Conservation (phyloP, 2,329 filamentous ascomycete species). For the Verruconis gallopava region DNA sequence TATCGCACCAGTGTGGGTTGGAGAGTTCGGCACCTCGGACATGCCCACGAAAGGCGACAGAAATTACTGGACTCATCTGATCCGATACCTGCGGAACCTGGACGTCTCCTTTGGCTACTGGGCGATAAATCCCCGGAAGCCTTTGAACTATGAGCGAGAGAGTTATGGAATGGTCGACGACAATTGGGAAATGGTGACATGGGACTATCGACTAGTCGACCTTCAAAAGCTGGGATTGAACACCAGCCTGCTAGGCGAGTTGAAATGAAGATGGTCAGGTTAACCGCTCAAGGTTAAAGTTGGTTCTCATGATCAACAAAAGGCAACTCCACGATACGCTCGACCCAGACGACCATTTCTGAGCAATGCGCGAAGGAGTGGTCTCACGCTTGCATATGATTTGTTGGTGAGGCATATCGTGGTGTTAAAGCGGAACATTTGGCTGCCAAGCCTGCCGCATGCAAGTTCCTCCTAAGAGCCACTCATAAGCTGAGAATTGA, state of each 20-base stretch:
- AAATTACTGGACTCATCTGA: constrained; percentile 53
- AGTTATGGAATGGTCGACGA: constrained; percentile 49
- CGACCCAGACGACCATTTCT: too few species aligned
- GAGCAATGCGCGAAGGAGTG: too few species aligned
- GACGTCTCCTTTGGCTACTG: constrained; percentile 54
- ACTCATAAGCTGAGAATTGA: too few species aligned
- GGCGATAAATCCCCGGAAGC: constrained; percentile 56
- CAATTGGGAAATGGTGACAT: constrained; percentile 41
- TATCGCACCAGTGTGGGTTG: constrained; percentile 53
- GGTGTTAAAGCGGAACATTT: too few species aligned
- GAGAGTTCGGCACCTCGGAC: constrained; percentile 50
- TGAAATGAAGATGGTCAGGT: too few species aligned
- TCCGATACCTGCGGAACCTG: constrained; percentile 43
- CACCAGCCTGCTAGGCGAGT: not conserved
- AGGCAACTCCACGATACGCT: too few species aligned
- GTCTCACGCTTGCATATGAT: too few species aligned
- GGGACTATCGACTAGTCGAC: not conserved
- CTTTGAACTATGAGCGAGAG: constrained; percentile 43
- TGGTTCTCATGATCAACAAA: too few species aligned
- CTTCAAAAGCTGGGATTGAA: not conserved
- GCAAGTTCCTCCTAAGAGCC: too few species aligned
- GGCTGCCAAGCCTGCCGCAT: too few species aligned
- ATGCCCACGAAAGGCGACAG: constrained; percentile 41
- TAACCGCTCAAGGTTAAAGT: too few species aligned
- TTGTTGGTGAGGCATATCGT: too few species aligned